Conservation (phyloP, 768 basidiomycete genomes). For the Termitomyces sp. region DNA sequence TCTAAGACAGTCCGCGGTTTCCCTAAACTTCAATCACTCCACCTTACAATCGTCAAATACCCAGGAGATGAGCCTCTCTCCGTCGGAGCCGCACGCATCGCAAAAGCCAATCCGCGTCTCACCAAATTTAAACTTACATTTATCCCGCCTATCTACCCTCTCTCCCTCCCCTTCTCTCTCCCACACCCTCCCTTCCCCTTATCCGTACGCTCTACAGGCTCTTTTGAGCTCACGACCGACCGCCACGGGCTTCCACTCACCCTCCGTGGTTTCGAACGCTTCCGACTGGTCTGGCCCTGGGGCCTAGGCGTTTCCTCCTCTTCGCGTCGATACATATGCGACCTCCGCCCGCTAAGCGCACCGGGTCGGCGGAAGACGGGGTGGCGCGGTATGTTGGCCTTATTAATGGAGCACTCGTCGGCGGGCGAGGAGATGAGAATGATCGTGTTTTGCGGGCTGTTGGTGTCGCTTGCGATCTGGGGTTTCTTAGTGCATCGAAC, state of each 20-base stretch:
- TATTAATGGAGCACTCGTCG: slow-evolving; percentile 50
- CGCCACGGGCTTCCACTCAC: slow-evolving; percentile 57
- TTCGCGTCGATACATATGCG: slow-evolving; percentile 31
- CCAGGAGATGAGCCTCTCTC: slow-evolving; percentile 58
- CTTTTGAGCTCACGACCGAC: slow-evolving; percentile 53
- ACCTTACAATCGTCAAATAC: slow-evolving; percentile 61
- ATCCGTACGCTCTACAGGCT: slow-evolving; percentile 42
- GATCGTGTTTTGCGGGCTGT: slow-evolving; percentile 45
- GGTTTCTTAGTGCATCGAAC: slow-evolving; percentile 27
- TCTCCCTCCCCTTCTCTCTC: slow-evolving; percentile 40
- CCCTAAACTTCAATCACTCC: slow-evolving; percentile 55
- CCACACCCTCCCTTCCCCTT: slow-evolving; percentile 36
- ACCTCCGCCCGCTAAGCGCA: slow-evolving; percentile 33
- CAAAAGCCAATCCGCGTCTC: slow-evolving; percentile 63
- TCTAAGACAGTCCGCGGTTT: slow-evolving; percentile 58
- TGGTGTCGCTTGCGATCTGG: slow-evolving; percentile 46
- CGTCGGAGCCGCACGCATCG: slow-evolving; percentile 55
- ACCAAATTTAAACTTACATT: slow-evolving; percentile 58
- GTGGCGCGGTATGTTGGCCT: slow-evolving; percentile 31
- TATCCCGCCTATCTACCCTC: slow-evolving; percentile 47
- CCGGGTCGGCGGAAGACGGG: slow-evolving; percentile 33
- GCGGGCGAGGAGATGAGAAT: slow-evolving; percentile 69
- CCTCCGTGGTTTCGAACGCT: slow-evolving; percentile 46
- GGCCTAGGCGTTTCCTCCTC: slow-evolving; percentile 34
- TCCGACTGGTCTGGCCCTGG: slow-evolving; percentile 41